These are phyloP conservation scores for Mycosphaerella arachidis DNA, from an alignment of 2,329 filamentous ascomycete genomes.

Conservation along the genomic window DNA sequence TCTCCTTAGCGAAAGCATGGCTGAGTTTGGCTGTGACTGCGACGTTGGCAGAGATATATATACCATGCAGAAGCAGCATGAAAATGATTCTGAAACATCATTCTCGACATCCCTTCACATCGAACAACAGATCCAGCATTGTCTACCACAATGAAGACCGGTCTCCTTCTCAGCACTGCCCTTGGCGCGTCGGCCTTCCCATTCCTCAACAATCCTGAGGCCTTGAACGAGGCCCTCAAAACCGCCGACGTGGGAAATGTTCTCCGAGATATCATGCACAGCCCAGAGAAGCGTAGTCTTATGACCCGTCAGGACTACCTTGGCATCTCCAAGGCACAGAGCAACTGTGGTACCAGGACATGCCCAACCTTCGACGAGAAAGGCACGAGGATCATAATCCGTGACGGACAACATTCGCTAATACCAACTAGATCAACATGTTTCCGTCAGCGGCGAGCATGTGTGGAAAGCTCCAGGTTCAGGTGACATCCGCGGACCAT, in stretches of 20 bases:
- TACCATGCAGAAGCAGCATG: not conserved
- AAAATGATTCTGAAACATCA: not conserved
- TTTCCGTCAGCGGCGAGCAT: conserved; percentile 18
- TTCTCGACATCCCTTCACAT: not conserved
- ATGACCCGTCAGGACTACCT: conserved; percentile 16
- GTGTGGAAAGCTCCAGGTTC: conserved; percentile 11
- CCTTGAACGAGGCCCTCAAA: not conserved
- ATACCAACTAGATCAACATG: conserved; percentile 12
- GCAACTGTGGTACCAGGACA: conserved; percentile 15
- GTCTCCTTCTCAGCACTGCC: conserved; percentile 16
- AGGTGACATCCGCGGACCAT: conserved; percentile 15
- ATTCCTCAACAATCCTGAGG: not conserved
- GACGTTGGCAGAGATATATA: not conserved
- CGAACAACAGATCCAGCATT: not conserved
- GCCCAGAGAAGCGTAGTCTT: conserved; percentile 5
- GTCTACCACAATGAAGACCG: conserved; percentile 17
- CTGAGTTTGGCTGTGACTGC: not conserved
- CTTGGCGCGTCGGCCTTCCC: conserved; percentile 20
- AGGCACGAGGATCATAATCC: conserved; percentile 2
- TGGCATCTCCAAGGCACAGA: conserved; percentile 16
- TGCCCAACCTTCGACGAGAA: conserved; percentile 18
- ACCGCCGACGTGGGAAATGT: conserved; percentile 1
- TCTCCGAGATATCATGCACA: conserved; percentile 10
- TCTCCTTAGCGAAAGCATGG: not conserved
- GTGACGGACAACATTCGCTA: not conserved